A percentile compares a stretch with the other conserved stretches of the same genome.
Conservation (phyloP, 1,284 basidiomycete genomes). For the Coniophora puteana region DNA sequence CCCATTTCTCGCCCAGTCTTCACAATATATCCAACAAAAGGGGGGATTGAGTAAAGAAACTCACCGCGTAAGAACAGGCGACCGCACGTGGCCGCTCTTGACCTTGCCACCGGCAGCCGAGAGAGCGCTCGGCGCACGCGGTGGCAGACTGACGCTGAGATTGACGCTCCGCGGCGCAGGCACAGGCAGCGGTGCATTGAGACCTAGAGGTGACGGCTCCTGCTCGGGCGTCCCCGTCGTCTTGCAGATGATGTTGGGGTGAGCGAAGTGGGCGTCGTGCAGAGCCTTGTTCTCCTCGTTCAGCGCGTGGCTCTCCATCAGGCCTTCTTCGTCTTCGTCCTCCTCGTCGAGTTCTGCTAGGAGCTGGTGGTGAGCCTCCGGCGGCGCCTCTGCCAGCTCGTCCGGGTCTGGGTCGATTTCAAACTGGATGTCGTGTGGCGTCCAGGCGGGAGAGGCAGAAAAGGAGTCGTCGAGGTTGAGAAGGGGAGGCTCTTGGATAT, state of each 20-base stretch:
- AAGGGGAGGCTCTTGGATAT: slow-evolving; percentile 22
- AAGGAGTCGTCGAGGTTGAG: slow-evolving; percentile 27
- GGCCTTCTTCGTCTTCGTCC: neutral
- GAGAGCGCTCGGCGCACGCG: slow-evolving; percentile 11
- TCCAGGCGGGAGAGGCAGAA: slow-evolving; percentile 15
- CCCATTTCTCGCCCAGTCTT: slow-evolving; percentile 3
- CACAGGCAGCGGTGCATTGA: slow-evolving; percentile 22
- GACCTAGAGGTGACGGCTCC: slow-evolving; percentile 21
- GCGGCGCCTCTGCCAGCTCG: neutral
- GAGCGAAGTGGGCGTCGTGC: too few species aligned
- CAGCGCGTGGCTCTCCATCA: neutral
- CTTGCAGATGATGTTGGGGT: too few species aligned
- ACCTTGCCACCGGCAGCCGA: slow-evolving; percentile 9
- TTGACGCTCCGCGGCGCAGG: slow-evolving; percentile 7
- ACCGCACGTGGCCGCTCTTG: slow-evolving; percentile 23
- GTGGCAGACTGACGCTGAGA: slow-evolving; percentile 12
- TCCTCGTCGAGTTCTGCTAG: neutral
- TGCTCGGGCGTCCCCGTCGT: slow-evolving; percentile 15
- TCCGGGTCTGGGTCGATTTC: slow-evolving; percentile 5
- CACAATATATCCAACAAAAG: slow-evolving; percentile 1
- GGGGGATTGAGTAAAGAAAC: slow-evolving; percentile 3
- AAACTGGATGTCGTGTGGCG: slow-evolving; percentile 7
- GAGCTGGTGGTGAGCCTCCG: neutral
- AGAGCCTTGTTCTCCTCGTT: too few species aligned
- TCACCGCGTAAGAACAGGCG: slow-evolving; percentile 28